These are phyloP conservation scores for Pyrenochaeta sp. DNA, from an alignment of 2,329 filamentous ascomycete species.

Conservation along the genomic window DNA sequence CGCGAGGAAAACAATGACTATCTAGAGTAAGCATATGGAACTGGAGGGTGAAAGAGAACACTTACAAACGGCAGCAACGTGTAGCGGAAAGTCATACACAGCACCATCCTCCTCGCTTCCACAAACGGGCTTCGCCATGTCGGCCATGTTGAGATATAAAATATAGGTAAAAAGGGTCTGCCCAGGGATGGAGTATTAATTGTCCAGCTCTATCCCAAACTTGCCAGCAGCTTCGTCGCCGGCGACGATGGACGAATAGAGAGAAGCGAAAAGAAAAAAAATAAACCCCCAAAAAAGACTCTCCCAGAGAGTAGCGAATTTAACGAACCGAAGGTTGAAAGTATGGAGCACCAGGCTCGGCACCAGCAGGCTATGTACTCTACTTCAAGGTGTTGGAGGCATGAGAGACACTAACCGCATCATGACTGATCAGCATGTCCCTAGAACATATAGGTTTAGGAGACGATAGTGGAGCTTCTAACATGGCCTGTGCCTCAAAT, in stretches of 20 bases:
- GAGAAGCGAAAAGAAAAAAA: slow-evolving; percentile 26
- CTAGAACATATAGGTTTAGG: slow-evolving; percentile 35
- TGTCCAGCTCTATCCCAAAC: slow-evolving; percentile 23
- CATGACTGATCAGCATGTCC: slow-evolving; percentile 37
- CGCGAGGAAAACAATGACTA: slow-evolving; percentile 50
- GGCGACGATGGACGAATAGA: slow-evolving; percentile 40
- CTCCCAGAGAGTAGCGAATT: slow-evolving; percentile 45
- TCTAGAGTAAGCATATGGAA: slow-evolving; percentile 18
- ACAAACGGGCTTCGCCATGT: slow-evolving; percentile 44
- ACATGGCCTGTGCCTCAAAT: slow-evolving; percentile 41
- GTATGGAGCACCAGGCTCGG: slow-evolving; percentile 36
- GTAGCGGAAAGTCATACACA: slow-evolving; percentile 48
- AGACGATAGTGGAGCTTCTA: slow-evolving; percentile 34
- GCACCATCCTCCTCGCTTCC: slow-evolving; percentile 39
- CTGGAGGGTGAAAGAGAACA: background rate
- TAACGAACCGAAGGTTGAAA: slow-evolving; percentile 28
- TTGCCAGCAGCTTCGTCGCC: slow-evolving; percentile 46
- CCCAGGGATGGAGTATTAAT: slow-evolving; percentile 19
- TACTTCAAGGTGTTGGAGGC: slow-evolving; percentile 35
- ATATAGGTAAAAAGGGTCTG: slow-evolving; percentile 14
- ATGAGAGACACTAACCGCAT: slow-evolving; percentile 35
- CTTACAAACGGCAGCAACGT: slow-evolving; percentile 51
- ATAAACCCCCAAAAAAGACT: slow-evolving; percentile 32
- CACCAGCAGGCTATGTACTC: slow-evolving; percentile 36
- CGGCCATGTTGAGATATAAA: slow-evolving; percentile 31